phyloP scores from a whole-genome alignment of 805 yeast genomes.

The Ogataea trehaloabstinens region DNA sequence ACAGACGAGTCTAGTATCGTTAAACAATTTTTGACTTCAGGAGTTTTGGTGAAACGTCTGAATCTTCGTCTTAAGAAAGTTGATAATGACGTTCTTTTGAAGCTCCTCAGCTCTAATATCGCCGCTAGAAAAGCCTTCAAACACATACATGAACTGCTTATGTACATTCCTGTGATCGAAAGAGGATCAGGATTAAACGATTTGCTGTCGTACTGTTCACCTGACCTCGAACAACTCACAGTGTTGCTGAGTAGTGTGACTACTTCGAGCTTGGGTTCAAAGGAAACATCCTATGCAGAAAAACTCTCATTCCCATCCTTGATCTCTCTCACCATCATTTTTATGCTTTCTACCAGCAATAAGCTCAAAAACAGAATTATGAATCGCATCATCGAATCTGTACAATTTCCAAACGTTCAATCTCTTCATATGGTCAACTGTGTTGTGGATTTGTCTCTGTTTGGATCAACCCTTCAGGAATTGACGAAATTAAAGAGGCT shows the following conservation, averaged over 20 bases:
- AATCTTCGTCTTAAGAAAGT: conserved; percentile 6
- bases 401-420: conserved; percentile 3
- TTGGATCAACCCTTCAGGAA: conserved; percentile 3
- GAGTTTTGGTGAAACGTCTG: conserved; percentile 6
- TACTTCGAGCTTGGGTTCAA: conserved; percentile 1
- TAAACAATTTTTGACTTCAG: conserved; percentile 12
- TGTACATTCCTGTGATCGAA: conserved; percentile 16
- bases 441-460: conserved; percentile 1
- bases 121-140: conserved; percentile 13
- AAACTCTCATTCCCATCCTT: conserved; percentile 1
- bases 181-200: conserved; percentile 16
- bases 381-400: conserved; percentile 3
- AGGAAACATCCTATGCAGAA: background rate
- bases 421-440: conserved; percentile 12
- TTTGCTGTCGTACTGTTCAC: conserved; percentile 8
- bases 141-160: conserved; percentile 9
- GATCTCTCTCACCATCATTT: conserved; percentile 3
- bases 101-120: conserved; percentile 6
- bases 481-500: conserved; percentile 3
- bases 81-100: conserved; percentile 10
- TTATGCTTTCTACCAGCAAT: conserved; percentile 6
- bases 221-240: conserved; percentile 9
- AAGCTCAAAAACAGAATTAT: conserved; percentile 1
- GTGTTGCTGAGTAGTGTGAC: conserved; percentile 7
- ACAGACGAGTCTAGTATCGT: conserved; percentile 18